A percentile compares a stretch with the other conserved stretches of the same genome.
Evolutionary conservation across 164 flowering plant species (phyloP).

Genomic region (Platanus orientalis): DNA sequence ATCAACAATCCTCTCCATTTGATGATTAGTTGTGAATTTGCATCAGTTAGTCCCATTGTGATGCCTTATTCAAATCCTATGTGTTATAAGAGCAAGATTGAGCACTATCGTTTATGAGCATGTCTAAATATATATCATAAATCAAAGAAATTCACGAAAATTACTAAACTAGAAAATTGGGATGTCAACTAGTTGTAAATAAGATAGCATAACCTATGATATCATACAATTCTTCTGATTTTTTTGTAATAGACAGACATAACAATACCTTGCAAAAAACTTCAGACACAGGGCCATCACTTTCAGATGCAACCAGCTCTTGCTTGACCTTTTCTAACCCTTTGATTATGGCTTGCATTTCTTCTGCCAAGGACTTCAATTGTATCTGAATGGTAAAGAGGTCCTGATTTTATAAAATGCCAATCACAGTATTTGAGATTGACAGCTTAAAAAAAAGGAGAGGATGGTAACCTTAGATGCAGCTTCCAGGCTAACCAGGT

Average conservation of each 20-base stretch:
- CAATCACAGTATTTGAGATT: background rate
- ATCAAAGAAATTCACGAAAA: no score
- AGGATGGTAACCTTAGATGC: slow-evolving; percentile 65
- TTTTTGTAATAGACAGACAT: background rate
- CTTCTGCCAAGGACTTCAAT: slow-evolving; percentile 77
- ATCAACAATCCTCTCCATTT: no score
- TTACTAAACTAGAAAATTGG: no score
- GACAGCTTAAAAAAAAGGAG: slow-evolving; percentile 1
- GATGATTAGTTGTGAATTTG: no score
- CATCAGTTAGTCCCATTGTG: no score
- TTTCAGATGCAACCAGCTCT: slow-evolving; percentile 63
- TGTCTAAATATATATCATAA: no score
- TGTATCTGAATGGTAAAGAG: slow-evolving; percentile 47
- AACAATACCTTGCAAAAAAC: slow-evolving; percentile 52
- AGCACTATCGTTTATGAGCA: no score
- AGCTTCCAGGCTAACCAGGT: slow-evolving; percentile 62
- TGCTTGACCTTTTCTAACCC: slow-evolving; percentile 71
- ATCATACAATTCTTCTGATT: no score
- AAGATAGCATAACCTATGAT: no score
- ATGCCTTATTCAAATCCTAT: no score
- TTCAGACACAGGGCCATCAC: slow-evolving; percentile 77
- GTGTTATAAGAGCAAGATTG: no score
- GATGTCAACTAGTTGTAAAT: no score
- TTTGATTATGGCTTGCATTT: slow-evolving; percentile 81
- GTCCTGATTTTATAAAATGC: slow-evolving; percentile 3